These are phyloP conservation scores for Paraleonurus japonicus DNA, from an alignment of 257 asterid genomes.

Conservation along the genomic window DNA sequence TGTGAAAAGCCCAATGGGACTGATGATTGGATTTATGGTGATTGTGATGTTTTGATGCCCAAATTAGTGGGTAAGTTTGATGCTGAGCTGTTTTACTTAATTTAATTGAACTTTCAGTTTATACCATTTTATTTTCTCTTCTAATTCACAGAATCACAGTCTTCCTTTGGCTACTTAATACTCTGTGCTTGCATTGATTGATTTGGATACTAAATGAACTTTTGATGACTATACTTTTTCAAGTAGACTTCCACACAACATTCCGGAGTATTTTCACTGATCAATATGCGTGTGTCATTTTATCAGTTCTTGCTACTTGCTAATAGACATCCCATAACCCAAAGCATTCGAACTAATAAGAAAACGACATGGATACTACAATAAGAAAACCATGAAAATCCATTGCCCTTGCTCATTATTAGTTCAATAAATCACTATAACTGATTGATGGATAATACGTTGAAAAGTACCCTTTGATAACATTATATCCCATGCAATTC, in stretches of 20 bases:
- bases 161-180: conserved; percentile 4
- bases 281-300: background rate
- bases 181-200: conserved; percentile 1
- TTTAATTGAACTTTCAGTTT: conserved; percentile 16
- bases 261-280: background rate
- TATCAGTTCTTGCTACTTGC: background rate
- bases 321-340: background rate
- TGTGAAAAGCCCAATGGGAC: conserved; percentile 94
- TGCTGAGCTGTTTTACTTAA: conserved; percentile 9
- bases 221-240: background rate
- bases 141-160: background rate
- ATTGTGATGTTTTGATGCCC: conserved; percentile 95
- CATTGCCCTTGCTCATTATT: background rate
- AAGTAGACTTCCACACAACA: background rate
- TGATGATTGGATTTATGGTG: conserved; percentile 97
- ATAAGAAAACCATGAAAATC: background rate
- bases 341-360: background rate
- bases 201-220: background rate
- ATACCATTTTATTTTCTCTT: background rate
- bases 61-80: conserved; percentile 82
- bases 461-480: background rate
- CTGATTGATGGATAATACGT: background rate
- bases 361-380: background rate
- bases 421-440: background rate
- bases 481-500: background rate